Base-by-base conservation (phyloP, 371 early-diverging fungal genomes). In the Mucor sp. region DNA sequence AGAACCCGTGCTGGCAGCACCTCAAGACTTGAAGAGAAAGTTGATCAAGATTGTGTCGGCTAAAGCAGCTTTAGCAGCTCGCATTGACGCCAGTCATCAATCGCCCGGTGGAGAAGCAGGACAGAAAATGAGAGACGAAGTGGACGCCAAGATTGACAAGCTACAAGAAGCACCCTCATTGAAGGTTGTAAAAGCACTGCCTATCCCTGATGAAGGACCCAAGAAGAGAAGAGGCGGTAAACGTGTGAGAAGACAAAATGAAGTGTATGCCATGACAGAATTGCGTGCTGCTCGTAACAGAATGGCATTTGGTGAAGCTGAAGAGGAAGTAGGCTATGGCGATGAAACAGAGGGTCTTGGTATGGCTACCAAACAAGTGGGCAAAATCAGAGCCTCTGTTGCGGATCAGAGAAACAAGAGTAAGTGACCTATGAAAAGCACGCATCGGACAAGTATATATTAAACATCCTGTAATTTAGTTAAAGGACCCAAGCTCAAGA, bases 151-250 rank as follows among this genome's bases (percentile, higher is more conserved):
- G 72, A 82, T 98, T 14, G 97, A 95, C 58, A 91, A 94, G 67
- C 55, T 94, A 58, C 84, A 89, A 63, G 95, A 95, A 67, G 94
- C 98, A 4, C 93, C 97, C 27, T 97, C 97, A 0, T 78, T 87
- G 37, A 93, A 95, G 65, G 84, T 85, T 4, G 74, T 89, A 58
- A 97, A 97, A 72, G 94, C 98, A 1, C 77, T 99, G 55, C 97
- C 97, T 11, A 88, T 94, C 2, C 99, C 99, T 6, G 88, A 90
- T 68, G 98, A 99, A 71, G 94, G 91, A 0, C 89, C 93, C 14
- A 95, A 95, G 76, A 94, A 94, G 70, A 81, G 93, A 47, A 85
- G 99, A 65, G 98, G 93, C 47, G 99, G 99, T 44, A 89, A 91
- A 67, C 70, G 95, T 67, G 93, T 91, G 12, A 87, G 97, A 56